Evolutionary conservation across 345 rosid genomes (phyloP).

Genomic region (Ceriops decandra): DNA sequence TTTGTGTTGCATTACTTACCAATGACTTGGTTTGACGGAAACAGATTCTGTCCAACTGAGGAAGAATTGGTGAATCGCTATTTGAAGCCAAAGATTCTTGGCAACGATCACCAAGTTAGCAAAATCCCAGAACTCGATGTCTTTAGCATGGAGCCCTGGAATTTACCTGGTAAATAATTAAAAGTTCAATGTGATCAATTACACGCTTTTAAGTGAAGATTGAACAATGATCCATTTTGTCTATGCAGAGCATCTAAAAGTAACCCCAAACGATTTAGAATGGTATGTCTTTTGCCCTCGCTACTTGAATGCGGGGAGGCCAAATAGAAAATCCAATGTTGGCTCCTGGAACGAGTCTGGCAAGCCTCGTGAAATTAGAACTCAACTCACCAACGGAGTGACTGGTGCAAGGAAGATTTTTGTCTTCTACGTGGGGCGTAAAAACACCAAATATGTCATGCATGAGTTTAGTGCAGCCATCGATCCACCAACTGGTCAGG

Average conservation of each 20-base stretch:
- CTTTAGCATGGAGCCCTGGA: background rate
- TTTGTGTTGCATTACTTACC: background rate
- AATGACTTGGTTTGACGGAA: background rate
- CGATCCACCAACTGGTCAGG: background rate
- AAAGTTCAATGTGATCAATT: background rate
- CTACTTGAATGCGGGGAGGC: background rate
- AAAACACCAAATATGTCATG: background rate
- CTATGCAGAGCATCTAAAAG: background rate
- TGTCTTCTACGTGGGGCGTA: background rate
- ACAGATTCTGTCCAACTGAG: background rate
- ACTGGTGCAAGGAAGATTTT: background rate
- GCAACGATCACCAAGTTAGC: background rate
- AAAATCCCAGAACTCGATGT: background rate
- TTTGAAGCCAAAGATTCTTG: background rate
- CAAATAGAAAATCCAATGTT: background rate
- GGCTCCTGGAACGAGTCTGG: slow-evolving; percentile 3
- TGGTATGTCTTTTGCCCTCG: background rate
- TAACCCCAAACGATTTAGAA: background rate
- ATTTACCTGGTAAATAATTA: background rate
- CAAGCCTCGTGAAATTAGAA: background rate
- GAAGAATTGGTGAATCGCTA: background rate
- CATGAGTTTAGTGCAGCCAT: slow-evolving; percentile 1
- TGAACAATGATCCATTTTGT: background rate
- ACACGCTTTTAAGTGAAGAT: background rate
- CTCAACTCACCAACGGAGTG: background rate